A percentile compares a stretch with the other conserved stretches of the same genome.
phyloP scores from a whole-genome alignment of 129 eudicot species.

The Pittosporum tobira region DNA sequence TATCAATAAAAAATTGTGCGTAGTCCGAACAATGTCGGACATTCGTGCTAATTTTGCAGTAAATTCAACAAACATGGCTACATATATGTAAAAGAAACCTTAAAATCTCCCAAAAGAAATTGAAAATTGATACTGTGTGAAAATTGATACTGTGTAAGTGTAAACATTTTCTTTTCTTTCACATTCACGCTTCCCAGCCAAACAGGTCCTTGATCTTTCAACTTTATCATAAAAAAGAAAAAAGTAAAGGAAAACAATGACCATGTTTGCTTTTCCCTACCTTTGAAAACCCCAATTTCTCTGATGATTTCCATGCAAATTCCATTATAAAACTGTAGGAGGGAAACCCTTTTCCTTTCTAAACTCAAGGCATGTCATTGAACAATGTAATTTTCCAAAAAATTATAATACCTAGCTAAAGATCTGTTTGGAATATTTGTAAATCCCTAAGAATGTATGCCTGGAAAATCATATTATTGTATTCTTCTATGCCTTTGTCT shows the following conservation, averaged over 20 bases:
- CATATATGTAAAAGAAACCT: too few relatives aligned
- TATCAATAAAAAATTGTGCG: too few relatives aligned
- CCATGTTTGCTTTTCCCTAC: conserved; percentile 25
- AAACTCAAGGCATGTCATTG: conserved; percentile 25
- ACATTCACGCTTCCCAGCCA: conserved; percentile 10
- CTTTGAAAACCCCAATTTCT: conserved; percentile 15
- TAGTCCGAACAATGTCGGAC: too few relatives aligned
- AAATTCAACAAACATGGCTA: conserved; percentile 17
- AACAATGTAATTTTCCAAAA: conserved; percentile 4
- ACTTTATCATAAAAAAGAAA: conserved; percentile 1
- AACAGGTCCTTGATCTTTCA: conserved; percentile 14
- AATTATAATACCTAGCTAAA: conserved; percentile 12
- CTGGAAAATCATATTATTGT: conserved; percentile 16
- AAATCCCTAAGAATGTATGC: too few relatives aligned
- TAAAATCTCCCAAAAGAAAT: not conserved
- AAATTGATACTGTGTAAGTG: too few relatives aligned
- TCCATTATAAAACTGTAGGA: conserved; percentile 12
- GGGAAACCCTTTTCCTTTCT: conserved; percentile 15
- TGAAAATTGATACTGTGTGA: conserved; percentile 1
- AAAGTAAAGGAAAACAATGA: conserved; percentile 22
- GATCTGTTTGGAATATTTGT: conserved; percentile 33
- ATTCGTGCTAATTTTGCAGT: too few relatives aligned
- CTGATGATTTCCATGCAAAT: conserved; percentile 50
- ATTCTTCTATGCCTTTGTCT: conserved; percentile 27
- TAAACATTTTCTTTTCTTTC: conserved; percentile 14